A percentile compares a stretch with the other conserved stretches of the same genome.
These are phyloP conservation scores for Leavenworthia alabamica DNA, from an alignment of 345 rosid species.

Conservation along the genomic window DNA sequence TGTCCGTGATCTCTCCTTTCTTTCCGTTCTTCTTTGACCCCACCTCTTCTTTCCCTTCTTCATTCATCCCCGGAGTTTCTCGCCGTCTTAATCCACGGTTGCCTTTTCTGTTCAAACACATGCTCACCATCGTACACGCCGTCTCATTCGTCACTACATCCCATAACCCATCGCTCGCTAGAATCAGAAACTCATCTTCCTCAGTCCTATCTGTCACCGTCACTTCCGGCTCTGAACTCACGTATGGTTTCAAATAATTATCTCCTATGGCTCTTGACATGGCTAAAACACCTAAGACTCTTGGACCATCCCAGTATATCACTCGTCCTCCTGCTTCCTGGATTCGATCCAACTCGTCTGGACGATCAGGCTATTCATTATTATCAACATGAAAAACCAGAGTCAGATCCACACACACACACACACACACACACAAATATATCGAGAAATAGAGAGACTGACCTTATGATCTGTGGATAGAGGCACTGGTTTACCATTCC, in stretches of 20 bases:
- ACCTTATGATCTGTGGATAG: constrained; percentile 91
- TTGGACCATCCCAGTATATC: constrained; percentile 78
- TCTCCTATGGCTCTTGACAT: constrained; percentile 97
- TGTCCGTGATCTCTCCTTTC: constrained; percentile 40
- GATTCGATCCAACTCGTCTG: constrained; percentile 74
- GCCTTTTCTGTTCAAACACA: constrained; percentile 39
- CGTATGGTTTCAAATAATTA: constrained; percentile 80
- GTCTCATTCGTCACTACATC: constrained; percentile 84
- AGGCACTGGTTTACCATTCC: constrained; percentile 63
- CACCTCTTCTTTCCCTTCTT: constrained; percentile 3
- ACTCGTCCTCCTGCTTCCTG: constrained; percentile 81
- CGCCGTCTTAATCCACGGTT: not conserved
- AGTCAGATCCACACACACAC: not conserved
- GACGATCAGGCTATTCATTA: constrained; percentile 87
- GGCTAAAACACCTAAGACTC: constrained; percentile 80
- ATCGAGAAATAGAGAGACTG: not conserved
- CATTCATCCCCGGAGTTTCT: not conserved
- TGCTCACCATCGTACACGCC: constrained; percentile 59
- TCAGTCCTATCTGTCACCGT: constrained; percentile 50
- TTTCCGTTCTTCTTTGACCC: constrained; percentile 25
- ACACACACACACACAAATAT: not conserved
- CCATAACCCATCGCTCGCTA: constrained; percentile 89
- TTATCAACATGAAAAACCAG: not conserved
- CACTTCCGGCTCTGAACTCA: constrained; percentile 79
- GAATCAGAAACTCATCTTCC: constrained; percentile 71